These are phyloP conservation scores for Ziziphus jujuba DNA, from an alignment of 306 rosid species.

Conservation along the genomic window DNA sequence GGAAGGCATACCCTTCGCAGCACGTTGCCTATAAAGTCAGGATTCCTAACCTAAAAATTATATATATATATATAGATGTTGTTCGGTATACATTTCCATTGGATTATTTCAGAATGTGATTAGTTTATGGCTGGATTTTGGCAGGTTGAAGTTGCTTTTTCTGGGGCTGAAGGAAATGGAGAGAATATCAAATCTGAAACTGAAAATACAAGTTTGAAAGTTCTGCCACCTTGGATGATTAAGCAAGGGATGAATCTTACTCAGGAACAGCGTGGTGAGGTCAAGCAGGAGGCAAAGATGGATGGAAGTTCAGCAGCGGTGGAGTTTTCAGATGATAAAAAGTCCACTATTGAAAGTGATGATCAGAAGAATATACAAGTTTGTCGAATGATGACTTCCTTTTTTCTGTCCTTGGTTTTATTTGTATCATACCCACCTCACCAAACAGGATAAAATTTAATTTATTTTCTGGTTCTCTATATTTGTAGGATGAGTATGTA, in stretches of 20 bases:
- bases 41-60: too few species aligned
- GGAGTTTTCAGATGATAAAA: constrained; percentile 66
- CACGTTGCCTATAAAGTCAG: too few species aligned
- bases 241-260: constrained; percentile 89
- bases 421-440: constrained; percentile 2
- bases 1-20: too few species aligned
- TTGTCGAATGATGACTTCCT: constrained; percentile 26
- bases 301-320: constrained; percentile 56
- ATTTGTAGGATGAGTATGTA: constrained; percentile 71
- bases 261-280: constrained; percentile 89
- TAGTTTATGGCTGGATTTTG: constrained; percentile 25
- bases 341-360: constrained; percentile 43
- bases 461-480: constrained; percentile 16
- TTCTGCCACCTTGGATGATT: constrained; percentile 98
- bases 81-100: not conserved
- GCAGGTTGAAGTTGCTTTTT: constrained; percentile 85
- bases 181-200: constrained; percentile 66
- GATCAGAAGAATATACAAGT: constrained; percentile 63
- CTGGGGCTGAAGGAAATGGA: constrained; percentile 65
- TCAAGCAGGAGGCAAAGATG: constrained; percentile 65
- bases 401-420: constrained; percentile 7
- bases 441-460: not conserved
- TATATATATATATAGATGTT: too few species aligned
- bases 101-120: constrained; percentile 2
- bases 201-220: constrained; percentile 52